Evolutionary conservation across 768 basidiomycete genomes (phyloP).

Genomic region (Mrakia frigida): DNA sequence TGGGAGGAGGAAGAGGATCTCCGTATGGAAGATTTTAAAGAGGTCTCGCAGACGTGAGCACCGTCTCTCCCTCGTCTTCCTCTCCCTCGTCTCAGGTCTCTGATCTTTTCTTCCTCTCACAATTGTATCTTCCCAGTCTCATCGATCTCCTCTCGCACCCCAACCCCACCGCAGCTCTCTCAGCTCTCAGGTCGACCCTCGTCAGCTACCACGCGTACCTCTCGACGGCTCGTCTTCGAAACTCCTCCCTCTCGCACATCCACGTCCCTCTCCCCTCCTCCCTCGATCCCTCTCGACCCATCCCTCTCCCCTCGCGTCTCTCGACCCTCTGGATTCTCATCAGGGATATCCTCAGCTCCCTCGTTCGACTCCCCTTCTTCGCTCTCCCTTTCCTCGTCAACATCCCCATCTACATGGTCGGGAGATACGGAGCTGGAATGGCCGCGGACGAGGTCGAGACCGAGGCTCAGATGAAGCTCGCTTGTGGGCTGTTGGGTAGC

Average conservation of each 20-base stretch:
- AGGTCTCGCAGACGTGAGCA: constrained; percentile 81
- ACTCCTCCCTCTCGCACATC: constrained; percentile 67
- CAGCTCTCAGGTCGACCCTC: constrained; percentile 61
- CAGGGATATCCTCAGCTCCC: constrained; percentile 65
- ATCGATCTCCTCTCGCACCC: constrained; percentile 79
- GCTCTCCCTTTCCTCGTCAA: constrained; percentile 66
- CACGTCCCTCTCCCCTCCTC: constrained; percentile 70
- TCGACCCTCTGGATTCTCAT: constrained; percentile 71
- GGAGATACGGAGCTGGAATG: constrained; percentile 64
- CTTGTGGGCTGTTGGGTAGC: constrained; percentile 70
- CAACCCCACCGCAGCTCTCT: constrained; percentile 52
- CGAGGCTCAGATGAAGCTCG: constrained; percentile 92
- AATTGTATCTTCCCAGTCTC: constrained; percentile 53
- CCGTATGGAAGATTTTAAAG: constrained; percentile 71
- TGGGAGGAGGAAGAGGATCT: constrained; percentile 78
- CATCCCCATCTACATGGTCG: constrained; percentile 68
- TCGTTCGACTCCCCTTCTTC: constrained; percentile 81
- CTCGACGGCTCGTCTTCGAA: constrained; percentile 72
- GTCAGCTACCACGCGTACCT: constrained; percentile 85
- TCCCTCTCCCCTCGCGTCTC: constrained; percentile 74
- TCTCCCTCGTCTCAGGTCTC: constrained; percentile 18
- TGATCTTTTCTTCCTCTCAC: background rate
- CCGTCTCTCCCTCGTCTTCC: no score
- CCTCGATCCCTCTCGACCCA: constrained; percentile 70
- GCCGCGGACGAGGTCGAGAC: constrained; percentile 82